Evolutionary conservation across 805 yeast species (phyloP), one percentile per base, ranked within the genome.

Genomic region (Scheffersomyces amazonensis): DNA sequence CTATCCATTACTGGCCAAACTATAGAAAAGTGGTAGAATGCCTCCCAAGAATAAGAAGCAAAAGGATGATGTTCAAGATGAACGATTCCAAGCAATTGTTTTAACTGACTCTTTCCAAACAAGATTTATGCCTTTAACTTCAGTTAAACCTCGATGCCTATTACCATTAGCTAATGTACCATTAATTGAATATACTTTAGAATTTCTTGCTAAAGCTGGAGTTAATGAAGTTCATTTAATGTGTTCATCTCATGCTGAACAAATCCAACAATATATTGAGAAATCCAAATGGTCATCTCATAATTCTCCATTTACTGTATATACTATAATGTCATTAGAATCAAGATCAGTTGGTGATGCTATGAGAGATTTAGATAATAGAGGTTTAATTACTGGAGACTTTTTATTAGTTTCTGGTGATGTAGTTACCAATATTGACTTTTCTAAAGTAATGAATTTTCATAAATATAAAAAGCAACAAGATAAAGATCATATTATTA

Each of bases 311-410:
- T 91, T 93, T 60, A 76, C 77, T 39, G 75, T 93, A 32, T 77
- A 80, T 34, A 84, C 95, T 2, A 78, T 91, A 37, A 76, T 86
- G 72, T 80, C 95, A 17, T 78, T 88, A 34, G 96, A 91, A 59
- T 81, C 93, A 9, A 69, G 90, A 60, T 86, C 95, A 19, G 95
- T 91, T 9, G 99, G 99, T 48, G 99, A 93, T 64, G 95, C 96
- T 16, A 87, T 93, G 95, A 76, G 99, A 59, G 98, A 91, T 56
- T 68, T 93, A 41, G 99, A 93, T 60, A 82, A 87, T 43, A 73
- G 96, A 50, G 96, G 96, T 5, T 67, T 91, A 40, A 87, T 93
- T 36, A 80, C 86, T 1, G 90, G 95, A 11, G 99, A 93, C 61
- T 93, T 93, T 53, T 66, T 93, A 39, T 71, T 93, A 25, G 86